Evolutionary conservation across 139 green algal genomes (phyloP), one percentile per base, ranked within the genome.

Genomic region (Coccomyxa sp.): DNA sequence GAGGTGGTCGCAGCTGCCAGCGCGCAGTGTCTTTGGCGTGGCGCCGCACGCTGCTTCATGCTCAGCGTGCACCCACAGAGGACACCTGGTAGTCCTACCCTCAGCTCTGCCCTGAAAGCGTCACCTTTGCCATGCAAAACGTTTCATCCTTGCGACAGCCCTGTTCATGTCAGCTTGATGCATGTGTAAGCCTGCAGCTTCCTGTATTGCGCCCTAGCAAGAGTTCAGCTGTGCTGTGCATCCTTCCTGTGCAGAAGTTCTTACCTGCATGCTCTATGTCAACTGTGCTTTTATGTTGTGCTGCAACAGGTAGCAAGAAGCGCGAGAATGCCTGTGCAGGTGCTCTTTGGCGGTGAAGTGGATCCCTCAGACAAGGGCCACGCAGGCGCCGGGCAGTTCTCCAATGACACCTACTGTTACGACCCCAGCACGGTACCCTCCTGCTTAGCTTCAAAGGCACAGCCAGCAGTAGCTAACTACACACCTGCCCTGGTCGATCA

Each of bases 321-420:
- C 27, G 27, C 1, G 5, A 64, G 50, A 6, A 2, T 64, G 18
- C 50, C 50, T 10, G 1, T 10, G 3, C 64, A 71, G 64, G 64
- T 90, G 22, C 73, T 80, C 24, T 91, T 84, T 81, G 87, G 88
- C 0, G 88, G 88, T 0, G 88, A 92, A 77, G 87, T 92, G 71
- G 82, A 89, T 27, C 88, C 88, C 0, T 88, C 82, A 0, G 82
- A 81, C 77, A 86, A 85, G 73, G 87, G 85, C 12, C 84, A 89
- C 24, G 73, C 82, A 36, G 64, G 64, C 18, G 88, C 88, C 0
- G 88, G 88, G 9, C 40, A 81, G 69, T 92, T 90, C 72, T 82
- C 78, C 68, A 73, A 69, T 35, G 68, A 82, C 12, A n/a, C n/a
- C 34, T 81, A 77, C 35, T 58, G 75, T 18, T 74, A 74, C 16